A percentile compares a stretch with the other conserved stretches of the same genome.
Conservation (phyloP, 768 basidiomycete genomes). For the Calocybe gangraenosa region DNA sequence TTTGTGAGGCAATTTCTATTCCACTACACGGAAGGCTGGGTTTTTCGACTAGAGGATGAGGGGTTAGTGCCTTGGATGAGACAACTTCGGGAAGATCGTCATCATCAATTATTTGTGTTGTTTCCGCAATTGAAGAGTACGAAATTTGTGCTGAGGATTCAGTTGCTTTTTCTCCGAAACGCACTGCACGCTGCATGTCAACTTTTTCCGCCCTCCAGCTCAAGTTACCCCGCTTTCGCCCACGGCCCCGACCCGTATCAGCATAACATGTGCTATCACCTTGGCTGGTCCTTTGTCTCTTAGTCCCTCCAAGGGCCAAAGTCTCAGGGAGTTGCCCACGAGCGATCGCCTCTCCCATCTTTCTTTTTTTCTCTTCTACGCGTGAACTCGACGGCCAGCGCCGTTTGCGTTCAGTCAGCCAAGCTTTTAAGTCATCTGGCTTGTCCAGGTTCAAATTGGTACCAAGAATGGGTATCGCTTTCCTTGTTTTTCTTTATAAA, state of each 20-base stretch:
- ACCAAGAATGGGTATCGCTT: slow-evolving; percentile 72
- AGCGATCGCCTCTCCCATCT: slow-evolving; percentile 72
- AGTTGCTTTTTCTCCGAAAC: too few relatives aligned
- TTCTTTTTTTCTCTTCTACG: slow-evolving; percentile 78
- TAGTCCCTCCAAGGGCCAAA: slow-evolving; percentile 29
- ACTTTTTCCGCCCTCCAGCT: too few relatives aligned
- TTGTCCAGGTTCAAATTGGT: slow-evolving; percentile 75
- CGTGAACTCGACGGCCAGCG: slow-evolving; percentile 74
- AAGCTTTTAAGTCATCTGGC: slow-evolving; percentile 75
- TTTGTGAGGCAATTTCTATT: too few relatives aligned
- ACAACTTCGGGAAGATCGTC: slow-evolving; percentile 52
- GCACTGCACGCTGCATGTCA: too few relatives aligned
- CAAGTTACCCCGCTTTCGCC: slow-evolving; percentile 18
- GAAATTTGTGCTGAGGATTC: too few relatives aligned
- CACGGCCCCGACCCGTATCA: slow-evolving; percentile 24
- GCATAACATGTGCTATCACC: slow-evolving; percentile 9
- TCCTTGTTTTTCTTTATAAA: slow-evolving; percentile 34
- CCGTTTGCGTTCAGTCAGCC: slow-evolving; percentile 86
- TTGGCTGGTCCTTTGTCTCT: slow-evolving; percentile 34
- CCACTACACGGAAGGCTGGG: too few relatives aligned
- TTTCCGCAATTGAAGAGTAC: too few relatives aligned
- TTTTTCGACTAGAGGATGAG: neutral
- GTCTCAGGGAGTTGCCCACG: slow-evolving; percentile 64
- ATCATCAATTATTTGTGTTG: too few relatives aligned
- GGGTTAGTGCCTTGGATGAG: slow-evolving; percentile 42